Percentiles rank a stretch among this genome's conserved stretches.
phyloP scores from a whole-genome alignment of 495 filamentous ascomycete species.

The Penicillium simplicissimum region DNA sequence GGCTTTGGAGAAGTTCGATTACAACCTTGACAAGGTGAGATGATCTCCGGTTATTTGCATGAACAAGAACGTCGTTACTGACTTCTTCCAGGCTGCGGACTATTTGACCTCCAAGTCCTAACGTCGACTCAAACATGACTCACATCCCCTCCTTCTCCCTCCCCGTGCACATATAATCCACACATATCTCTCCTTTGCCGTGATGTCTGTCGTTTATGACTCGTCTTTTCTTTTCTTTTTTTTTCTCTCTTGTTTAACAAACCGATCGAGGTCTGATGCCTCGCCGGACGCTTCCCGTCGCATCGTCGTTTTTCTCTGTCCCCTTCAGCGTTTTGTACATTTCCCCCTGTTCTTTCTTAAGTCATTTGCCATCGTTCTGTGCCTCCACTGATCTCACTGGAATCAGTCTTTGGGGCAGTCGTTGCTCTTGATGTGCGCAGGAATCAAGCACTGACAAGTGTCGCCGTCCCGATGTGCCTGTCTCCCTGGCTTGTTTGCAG shows the following conservation, averaged over 20 bases:
- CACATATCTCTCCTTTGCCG: constrained; percentile 27
- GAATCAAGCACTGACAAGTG: constrained; percentile 1
- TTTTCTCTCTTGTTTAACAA: not conserved
- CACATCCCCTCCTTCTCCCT: not conserved
- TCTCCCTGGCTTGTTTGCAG: constrained; percentile 3
- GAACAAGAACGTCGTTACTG: constrained; percentile 2
- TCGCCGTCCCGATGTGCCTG: not conserved
- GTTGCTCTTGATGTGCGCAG: constrained; percentile 1
- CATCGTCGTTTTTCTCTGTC: constrained; percentile 1
- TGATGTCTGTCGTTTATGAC: constrained; percentile 27
- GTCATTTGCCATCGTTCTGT: constrained; percentile 15
- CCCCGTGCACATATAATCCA: constrained; percentile 28
- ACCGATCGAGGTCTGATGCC: not conserved
- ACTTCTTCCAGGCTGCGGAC: constrained; percentile 40
- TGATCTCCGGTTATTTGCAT: constrained; percentile 5
- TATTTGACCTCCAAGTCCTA: constrained; percentile 41
- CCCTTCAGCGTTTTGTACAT: constrained; percentile 32
- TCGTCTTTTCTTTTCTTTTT: constrained; percentile 5
- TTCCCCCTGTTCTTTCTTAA: constrained; percentile 8
- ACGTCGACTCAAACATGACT: constrained; percentile 10
- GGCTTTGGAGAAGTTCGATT: constrained; percentile 92
- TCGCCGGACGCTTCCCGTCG: not conserved
- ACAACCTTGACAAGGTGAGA: constrained; percentile 91
- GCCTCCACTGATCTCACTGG: constrained; percentile 8
- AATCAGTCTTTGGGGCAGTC: not conserved